phyloP scores from a whole-genome alignment of 371 early-diverging fungal genomes.

The Neoconidiobolus thromboides region DNA sequence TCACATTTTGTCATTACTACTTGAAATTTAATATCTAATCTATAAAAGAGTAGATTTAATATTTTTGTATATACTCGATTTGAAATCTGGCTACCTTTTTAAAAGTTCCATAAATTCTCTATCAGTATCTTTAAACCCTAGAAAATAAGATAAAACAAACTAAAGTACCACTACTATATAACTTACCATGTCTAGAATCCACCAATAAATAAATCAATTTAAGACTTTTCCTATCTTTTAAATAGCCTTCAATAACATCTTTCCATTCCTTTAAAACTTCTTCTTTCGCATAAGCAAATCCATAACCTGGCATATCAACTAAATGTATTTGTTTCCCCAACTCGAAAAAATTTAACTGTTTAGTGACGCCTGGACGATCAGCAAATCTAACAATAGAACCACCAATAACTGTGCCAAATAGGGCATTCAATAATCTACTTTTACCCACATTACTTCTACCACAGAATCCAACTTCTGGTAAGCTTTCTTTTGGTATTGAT shows the following conservation, averaged over 20 bases:
- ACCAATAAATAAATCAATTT: conserved; percentile 48
- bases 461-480: conserved; percentile 48
- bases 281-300: conserved; percentile 64
- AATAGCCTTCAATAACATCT: conserved; percentile 43
- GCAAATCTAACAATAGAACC: conserved; percentile 35
- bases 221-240: conserved; percentile 31
- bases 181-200: conserved; percentile 56
- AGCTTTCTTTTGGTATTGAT: conserved; percentile 33
- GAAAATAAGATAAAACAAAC: not conserved
- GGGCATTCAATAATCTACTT: not conserved
- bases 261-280: conserved; percentile 33
- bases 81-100: conserved; percentile 17
- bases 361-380: conserved; percentile 61
- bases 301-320: conserved; percentile 79
- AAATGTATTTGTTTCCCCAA: conserved; percentile 38
- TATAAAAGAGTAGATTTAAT: conserved; percentile 2
- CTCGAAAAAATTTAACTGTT: conserved; percentile 58
- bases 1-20: conserved; percentile 70
- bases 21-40: conserved; percentile 38
- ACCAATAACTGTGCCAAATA: conserved; percentile 49
- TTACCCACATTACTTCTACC: conserved; percentile 15
- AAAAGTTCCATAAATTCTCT: conserved; percentile 33
- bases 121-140: conserved; percentile 35
- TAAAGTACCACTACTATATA: not conserved
- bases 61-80: not conserved